These are phyloP conservation scores for Laguncularia racemosa DNA, from an alignment of 345 rosid genomes.

Conservation along the genomic window DNA sequence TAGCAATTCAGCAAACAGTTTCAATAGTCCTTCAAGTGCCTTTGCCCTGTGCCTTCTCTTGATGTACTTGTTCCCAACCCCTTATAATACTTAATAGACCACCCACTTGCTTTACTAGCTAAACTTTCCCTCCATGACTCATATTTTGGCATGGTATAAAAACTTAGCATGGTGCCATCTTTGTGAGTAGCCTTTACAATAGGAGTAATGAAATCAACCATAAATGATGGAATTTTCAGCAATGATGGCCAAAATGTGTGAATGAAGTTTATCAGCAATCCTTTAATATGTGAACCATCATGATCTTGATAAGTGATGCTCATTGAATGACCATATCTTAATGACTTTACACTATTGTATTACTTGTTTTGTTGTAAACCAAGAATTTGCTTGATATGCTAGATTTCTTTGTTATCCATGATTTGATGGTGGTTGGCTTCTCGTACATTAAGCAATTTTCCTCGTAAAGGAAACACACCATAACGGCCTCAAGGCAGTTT, in stretches of 20 bases:
- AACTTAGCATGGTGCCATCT: too few relatives aligned
- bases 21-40: conserved; percentile 92
- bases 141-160: too few relatives aligned
- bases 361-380: conserved; percentile 79
- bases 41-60: conserved; percentile 99
- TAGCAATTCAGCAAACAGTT: conserved; percentile 86
- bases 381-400: conserved; percentile 77
- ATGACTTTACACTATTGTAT: conserved; percentile 58
- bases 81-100: too few relatives aligned
- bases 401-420: conserved; percentile 78
- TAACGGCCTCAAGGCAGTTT: conserved; percentile 52
- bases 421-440: conserved; percentile 82
- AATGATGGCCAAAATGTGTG: conserved; percentile 96
- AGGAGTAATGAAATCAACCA: conserved; percentile 97
- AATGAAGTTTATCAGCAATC: conserved; percentile 81
- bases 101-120: too few relatives aligned
- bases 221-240: conserved; percentile 73
- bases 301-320: conserved; percentile 99
- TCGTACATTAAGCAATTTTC: conserved; percentile 87
- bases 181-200: conserved; percentile 99
- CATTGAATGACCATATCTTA: conserved; percentile 97
- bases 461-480: conserved; percentile 92
- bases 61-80: too few relatives aligned
- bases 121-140: too few relatives aligned
- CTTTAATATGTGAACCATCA: conserved; percentile 97